These are phyloP conservation scores for Helotiales sp. DNA, from an alignment of 2,329 filamentous ascomycete species.

Conservation along the genomic window DNA sequence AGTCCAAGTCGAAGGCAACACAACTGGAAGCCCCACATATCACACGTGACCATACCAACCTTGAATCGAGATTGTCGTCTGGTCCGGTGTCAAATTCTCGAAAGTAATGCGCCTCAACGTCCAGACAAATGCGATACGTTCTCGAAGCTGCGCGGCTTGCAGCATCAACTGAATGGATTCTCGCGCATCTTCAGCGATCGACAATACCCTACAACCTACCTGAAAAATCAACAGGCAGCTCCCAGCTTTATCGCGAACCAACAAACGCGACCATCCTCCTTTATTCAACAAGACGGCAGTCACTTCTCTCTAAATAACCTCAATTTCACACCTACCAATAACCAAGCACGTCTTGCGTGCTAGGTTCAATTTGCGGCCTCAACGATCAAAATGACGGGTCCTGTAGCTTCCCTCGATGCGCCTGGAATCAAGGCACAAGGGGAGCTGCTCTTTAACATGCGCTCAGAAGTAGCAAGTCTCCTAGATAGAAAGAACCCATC, in stretches of 20 bases:
- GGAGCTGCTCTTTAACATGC: conserved; percentile 66
- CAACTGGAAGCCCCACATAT: not conserved
- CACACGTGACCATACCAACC: not conserved
- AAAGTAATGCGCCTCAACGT: conserved; percentile 26
- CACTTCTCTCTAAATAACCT: not conserved
- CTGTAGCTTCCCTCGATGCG: conserved; percentile 51
- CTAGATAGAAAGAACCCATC: conserved; percentile 69
- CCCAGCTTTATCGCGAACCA: not conserved
- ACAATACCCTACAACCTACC: not conserved
- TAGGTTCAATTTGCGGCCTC: not conserved
- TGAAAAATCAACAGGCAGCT: not conserved
- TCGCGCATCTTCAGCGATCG: conserved; percentile 1
- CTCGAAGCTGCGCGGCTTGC: conserved; percentile 27
- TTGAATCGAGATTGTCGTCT: not conserved
- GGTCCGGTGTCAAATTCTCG: not conserved
- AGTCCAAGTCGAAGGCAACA: not conserved
- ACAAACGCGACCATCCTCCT: conserved; percentile 10
- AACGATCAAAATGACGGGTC: conserved; percentile 30
- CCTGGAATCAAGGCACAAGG: conserved; percentile 70
- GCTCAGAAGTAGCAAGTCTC: conserved; percentile 74
- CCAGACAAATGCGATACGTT: conserved; percentile 22
- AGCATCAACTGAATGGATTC: conserved; percentile 29
- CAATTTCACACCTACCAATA: not conserved
- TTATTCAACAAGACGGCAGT: not conserved
- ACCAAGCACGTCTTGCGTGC: not conserved